Evolutionary conservation across 306 rosid genomes (phyloP).

Genomic region (Vigna reflexopilosa): DNA sequence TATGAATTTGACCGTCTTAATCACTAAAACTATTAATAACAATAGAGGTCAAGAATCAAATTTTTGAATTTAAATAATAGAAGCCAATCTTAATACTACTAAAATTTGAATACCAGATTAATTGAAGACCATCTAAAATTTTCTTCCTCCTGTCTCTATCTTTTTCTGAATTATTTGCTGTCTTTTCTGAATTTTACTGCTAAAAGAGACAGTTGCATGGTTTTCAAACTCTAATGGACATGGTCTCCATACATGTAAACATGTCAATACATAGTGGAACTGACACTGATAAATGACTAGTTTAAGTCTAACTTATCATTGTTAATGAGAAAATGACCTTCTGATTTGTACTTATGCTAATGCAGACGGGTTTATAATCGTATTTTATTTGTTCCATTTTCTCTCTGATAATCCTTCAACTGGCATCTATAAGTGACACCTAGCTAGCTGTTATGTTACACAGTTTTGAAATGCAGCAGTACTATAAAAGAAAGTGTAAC

Average conservation of each 20-base stretch:
- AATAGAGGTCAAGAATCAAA: not conserved
- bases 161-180: not conserved
- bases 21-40: not conserved
- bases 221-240: not conserved
- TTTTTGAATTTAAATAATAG: not conserved
- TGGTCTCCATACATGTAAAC: not conserved
- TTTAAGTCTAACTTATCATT: not conserved
- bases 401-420: constrained; percentile 8
- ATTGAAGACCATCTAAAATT: not conserved
- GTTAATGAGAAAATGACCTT: not conserved
- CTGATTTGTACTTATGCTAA: not conserved
- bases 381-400: constrained; percentile 5
- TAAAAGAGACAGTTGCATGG: not conserved
- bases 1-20: not conserved
- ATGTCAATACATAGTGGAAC: not conserved
- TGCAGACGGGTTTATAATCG: not conserved
- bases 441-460: not conserved
- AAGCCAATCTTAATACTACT: not conserved
- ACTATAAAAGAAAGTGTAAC: not conserved
- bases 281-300: not conserved
- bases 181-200: not conserved
- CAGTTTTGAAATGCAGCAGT: not conserved
- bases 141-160: not conserved
- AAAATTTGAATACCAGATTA: not conserved
- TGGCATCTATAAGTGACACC: not conserved